Conservation (phyloP, 495 filamentous ascomycete genomes). For the Sordaria brevicollis region DNA sequence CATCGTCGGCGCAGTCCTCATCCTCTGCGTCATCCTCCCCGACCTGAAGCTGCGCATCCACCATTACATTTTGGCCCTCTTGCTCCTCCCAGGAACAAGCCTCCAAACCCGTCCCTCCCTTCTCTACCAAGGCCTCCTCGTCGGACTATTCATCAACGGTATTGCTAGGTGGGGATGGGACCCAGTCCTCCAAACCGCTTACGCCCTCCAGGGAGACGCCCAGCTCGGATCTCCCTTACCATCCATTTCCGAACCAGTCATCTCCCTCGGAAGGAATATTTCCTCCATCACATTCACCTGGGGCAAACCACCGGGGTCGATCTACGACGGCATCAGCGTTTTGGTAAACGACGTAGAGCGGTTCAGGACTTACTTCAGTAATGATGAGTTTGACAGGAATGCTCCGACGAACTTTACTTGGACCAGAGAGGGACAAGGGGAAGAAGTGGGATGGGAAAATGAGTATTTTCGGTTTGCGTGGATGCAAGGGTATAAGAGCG, state of each 20-base stretch:
- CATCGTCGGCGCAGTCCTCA: slow-evolving; percentile 42
- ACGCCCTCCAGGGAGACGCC: slow-evolving; percentile 56
- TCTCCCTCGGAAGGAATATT: slow-evolving; percentile 24
- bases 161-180: slow-evolving; percentile 91
- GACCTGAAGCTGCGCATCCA: slow-evolving; percentile 85
- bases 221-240: slow-evolving; percentile 64
- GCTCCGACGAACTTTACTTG: slow-evolving; percentile 30
- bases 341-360: slow-evolving; percentile 93
- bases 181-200: slow-evolving; percentile 74
- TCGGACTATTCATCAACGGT: slow-evolving; percentile 89
- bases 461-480: slow-evolving; percentile 85
- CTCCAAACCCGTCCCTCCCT: slow-evolving; percentile 71
- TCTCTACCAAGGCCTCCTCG: slow-evolving; percentile 72
- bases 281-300: slow-evolving; percentile 45
- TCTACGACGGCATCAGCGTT: slow-evolving; percentile 72
- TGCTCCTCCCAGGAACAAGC: slow-evolving; percentile 73
- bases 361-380: slow-evolving; percentile 48
- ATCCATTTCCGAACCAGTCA: slow-evolving; percentile 39
- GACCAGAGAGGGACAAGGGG: slow-evolving; percentile 32
- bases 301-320: slow-evolving; percentile 44
- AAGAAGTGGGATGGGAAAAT: slow-evolving; percentile 39
- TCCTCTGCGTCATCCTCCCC: slow-evolving; percentile 61
- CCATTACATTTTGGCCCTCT: slow-evolving; percentile 82
- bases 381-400: slow-evolving; percentile 33
- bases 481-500: slow-evolving; percentile 56